Conservation (phyloP, 2,329 filamentous ascomycete genomes). For the Phaeosphaeria sp. region DNA sequence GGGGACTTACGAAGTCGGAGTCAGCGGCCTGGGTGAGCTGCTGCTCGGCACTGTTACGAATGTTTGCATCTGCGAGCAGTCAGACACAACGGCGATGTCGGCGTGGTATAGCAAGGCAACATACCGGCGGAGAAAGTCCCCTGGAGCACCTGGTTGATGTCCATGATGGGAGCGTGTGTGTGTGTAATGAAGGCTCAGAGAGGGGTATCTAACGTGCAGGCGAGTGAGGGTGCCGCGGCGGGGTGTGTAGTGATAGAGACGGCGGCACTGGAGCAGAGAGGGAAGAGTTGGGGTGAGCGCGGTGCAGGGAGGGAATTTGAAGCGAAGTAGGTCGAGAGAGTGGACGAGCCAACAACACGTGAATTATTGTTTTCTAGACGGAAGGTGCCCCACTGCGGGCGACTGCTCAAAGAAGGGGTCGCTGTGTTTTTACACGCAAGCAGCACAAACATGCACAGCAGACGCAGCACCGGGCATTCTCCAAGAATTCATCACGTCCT, state of each 20-base stretch:
- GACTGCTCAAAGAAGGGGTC: conserved; percentile 18
- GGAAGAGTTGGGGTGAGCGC: conserved; percentile 44
- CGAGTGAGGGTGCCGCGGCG: conserved; percentile 23
- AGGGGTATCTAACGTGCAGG: conserved; percentile 29
- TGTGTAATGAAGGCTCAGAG: conserved; percentile 20
- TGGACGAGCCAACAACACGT: conserved; percentile 48
- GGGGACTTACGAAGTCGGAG: conserved; percentile 83
- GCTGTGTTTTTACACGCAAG: neutral
- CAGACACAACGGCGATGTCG: conserved; percentile 39
- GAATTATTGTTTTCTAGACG: conserved; percentile 40
- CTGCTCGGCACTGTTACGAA: conserved; percentile 90
- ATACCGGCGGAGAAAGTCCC: conserved; percentile 94
- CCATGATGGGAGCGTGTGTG: conserved; percentile 68
- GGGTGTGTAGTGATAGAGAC: conserved; percentile 18
- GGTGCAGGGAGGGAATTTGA: conserved; percentile 46
- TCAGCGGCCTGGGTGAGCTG: conserved; percentile 92
- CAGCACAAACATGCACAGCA: neutral
- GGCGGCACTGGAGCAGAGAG: conserved; percentile 23
- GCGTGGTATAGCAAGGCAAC: conserved; percentile 41
- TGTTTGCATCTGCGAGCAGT: conserved; percentile 75
- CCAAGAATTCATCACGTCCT: neutral
- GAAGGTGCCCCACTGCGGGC: conserved; percentile 40
- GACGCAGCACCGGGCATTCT: neutral
- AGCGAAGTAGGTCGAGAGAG: conserved; percentile 46
- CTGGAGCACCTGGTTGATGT: conserved; percentile 97